Base-by-base conservation (phyloP, 495 filamentous ascomycete species). In the Annulohypoxylon stygium region DNA sequence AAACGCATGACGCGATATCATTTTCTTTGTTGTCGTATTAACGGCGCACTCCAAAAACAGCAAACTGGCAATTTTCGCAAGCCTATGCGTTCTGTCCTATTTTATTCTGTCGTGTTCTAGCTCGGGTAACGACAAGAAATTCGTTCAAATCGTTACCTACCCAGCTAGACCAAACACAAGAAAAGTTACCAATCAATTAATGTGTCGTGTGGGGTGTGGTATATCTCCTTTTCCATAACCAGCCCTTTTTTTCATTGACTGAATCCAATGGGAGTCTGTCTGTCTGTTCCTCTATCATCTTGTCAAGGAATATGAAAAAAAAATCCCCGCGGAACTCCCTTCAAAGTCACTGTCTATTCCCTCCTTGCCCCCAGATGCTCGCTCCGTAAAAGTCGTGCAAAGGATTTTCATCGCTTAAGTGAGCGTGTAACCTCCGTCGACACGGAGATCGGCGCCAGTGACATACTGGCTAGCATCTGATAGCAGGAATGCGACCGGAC, bases 401-500 rank as follows among this genome's bases (percentile, higher is more conserved):
- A 25, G 16, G 23, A 14, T 2, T 1, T 45, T 57, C 41, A 36
- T 33, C 63, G 45, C 61, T 86, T 90, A 95, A 67, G 92, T 97
- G 60, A 93, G 80, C 23, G 94, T 97, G 80, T 97, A 98, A 11
- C 94, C 94, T 48, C 95, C 95, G 78, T 98, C 95, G 20, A 97
- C 93, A 14, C 94, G 86, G 65, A 98, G 83, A 74, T 98, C 95
- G 8, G 94, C 92, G 11, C 96, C 95, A 12, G 94, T 98, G 50
- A 98, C 89, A 83, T 97, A 98, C 39, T 81, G 82, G 53, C 90
- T 89, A 0, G 95, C 95, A 78, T 97, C 96, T 65, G 92, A 95
- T 30, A 93, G 89, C 73, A 98, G 81, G 83, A 95, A 98, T 1
- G 92, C 92, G 53, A 97, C 95, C 1, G 95, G 90, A 0, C 95